Evolutionary conservation across 495 filamentous ascomycete genomes (phyloP), one percentile per base, ranked within the genome.

Genomic region (Xylaria bambusicola): DNA sequence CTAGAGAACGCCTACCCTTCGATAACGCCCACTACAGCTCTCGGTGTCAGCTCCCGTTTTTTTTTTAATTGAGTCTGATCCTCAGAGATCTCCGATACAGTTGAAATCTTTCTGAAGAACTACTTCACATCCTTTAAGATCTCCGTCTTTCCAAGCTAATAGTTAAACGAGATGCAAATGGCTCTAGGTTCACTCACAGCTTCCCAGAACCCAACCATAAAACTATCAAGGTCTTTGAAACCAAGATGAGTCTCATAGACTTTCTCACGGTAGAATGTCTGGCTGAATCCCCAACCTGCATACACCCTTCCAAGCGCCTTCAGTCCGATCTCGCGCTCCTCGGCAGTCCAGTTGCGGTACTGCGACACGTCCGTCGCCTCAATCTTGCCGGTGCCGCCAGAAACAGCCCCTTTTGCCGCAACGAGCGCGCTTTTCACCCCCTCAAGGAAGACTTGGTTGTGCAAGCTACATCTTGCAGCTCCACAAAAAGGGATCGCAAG

Each of bases 261-360:
- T 64, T 83, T 86, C 60, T 87, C 76, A 3, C 88, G 76, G 61
- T 91, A 91, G 62, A 89, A 90, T 0, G 87, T 78, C 58, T 89
- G 86, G 55, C 83, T 87, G 66, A 90, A 86, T 2, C 88, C 88
- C 88, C 88, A 91, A 10, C 87, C 87, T 33, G 88, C 86, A 77
- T 91, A 91, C 0, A 82, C 87, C 42, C 88, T 77, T 0, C 85
- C 87, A 66, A 90, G 79, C 7, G 87, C 86, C 66, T 86, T 89
- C 55, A 91, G 67, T 0, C 87, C 88, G 42, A 82, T 73, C n/a
- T 78, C 71, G 26, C 71, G 82, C 62, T 89, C 84, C 54, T 80
- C 71, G 1, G 68, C 71, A 26, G 73, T 80, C 86, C 87, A 89
- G 4, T 62, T 61, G 6, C 79, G 74, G 52, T 80, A 74, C 6